Base-by-base conservation (phyloP, 306 rosid genomes). In the Oxytropis ochrocephala region DNA sequence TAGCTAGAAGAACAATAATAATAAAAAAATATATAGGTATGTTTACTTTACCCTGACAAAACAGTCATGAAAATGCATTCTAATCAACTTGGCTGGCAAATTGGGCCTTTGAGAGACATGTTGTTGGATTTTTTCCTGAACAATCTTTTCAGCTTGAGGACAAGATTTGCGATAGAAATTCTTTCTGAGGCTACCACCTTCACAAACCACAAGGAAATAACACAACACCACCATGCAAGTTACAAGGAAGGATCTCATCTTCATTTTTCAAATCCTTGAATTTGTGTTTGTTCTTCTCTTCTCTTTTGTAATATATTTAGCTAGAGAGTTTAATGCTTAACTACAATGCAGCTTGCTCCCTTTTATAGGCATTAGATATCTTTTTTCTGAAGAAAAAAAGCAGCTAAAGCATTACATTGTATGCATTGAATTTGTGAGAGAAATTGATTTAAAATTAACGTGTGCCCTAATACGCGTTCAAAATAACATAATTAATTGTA, bases 41-140 rank as follows among this genome's bases (percentile, higher is more conserved):
- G 38, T 11, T 2, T 78, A 78, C 82, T 33, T 11, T 76, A 84
- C n/a, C 86, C 85, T 81, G 48, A 85, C 90, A 72, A 87, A 87
- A 61, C 93, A n/a, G 36, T 87, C 89, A 54, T 87, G 92, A 74
- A 87, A 87, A 63, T 87, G 89, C 87, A 87, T 3, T 52, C 89
- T 85, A 0, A 87, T 55, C 35, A 88, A 76, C 75, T 70, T 76
- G 46, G 90, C 87, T 1, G 87, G 81, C 74, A 84, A 72, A 11
- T 16, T 8, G 13, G 85, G 81, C n/a, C 78, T 79, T 17, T 33
- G 30, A 9, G 67, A 61, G 42, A 85, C 90, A 63, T 67, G 83
- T n/a, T 81, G 18, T 48, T 47, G 62, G 10, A 70, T 81, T 30
- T 61, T 64, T 11, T 38, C 52, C 44, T 59, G 38, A 27, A 88